Evolutionary conservation across 768 basidiomycete species (phyloP), one percentile per base, ranked within the genome.

Genomic region (Roridomyces roridus): DNA sequence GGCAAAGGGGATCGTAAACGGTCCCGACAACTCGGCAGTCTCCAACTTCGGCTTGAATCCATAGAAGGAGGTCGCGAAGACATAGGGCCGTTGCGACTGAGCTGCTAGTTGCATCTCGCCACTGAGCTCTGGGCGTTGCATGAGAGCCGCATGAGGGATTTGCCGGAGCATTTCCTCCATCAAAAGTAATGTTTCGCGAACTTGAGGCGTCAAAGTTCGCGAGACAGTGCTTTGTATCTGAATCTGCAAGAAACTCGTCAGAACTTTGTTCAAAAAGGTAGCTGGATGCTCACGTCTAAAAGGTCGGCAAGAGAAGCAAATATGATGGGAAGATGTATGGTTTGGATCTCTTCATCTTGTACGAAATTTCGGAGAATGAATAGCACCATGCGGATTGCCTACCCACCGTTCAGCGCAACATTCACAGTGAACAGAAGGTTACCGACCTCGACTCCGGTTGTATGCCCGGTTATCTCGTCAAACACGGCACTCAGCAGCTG

Each of bases 311-410:
- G 75, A 6, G 84, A 86, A 2, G 85, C 77, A 55, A 96, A 88
- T 14, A 94, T 76, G 39, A 94, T 72, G 0, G 96, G 95, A 11
- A 95, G 73, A 70, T 96, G 93, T 25, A 94, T 77, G 4, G 77
- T 82, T 65, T 84, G 86, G 23, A 92, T 84, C 67, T 97, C 96
- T 58, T 98, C 94, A 63, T 98, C 96, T 65, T 93, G 91, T 2
- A 86, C 81, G 67, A 97, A 90, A 2, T 85, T 83, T 24, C 76
- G 77, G 7, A 98, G 74, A 41, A 96, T 77, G 72, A 95, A 97
- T 8, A 77, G 70, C 0, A 88, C 77, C 68, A 98, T 82, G 12
- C 76, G 74, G 36, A 92, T 79, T 9, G 85, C 84, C 91, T 94
- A 59, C 50, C 15, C 28, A 26, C 61, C 26, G 62, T 21, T 42